phyloP scores from a whole-genome alignment of 495 filamentous ascomycete species.

The Penicillium manginii region DNA sequence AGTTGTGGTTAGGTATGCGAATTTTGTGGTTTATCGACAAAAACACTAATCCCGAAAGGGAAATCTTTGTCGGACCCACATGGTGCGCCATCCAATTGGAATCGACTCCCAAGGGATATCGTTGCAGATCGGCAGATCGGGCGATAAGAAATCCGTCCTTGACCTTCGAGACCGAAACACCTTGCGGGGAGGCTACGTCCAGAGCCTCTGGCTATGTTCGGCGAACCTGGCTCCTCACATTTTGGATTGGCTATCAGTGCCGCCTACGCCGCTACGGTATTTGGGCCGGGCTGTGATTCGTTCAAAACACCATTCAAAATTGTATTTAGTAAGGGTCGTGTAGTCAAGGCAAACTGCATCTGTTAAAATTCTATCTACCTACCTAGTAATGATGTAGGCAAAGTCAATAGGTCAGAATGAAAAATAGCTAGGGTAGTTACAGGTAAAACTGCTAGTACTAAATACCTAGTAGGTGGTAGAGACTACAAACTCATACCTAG shows the following conservation, averaged over 20 bases:
- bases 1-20: neutral
- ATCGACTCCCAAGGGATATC: no score
- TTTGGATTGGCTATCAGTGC: neutral
- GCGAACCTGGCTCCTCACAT: neutral
- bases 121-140: neutral
- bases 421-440: no score
- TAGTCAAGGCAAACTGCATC: no score
- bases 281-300: neutral
- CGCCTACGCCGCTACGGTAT: neutral
- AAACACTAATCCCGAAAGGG: slow-evolving; percentile 28
- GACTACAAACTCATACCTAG: no score
- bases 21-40: slow-evolving; percentile 11
- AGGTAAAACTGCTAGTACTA: no score
- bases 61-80: slow-evolving; percentile 38
- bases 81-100: no score
- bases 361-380: no score
- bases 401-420: no score
- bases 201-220: neutral
- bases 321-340: neutral
- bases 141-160: neutral
- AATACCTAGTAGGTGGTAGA: no score
- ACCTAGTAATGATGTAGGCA: no score
- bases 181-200: no score
- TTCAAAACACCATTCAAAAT: neutral
- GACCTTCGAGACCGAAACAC: no score